Conservation (phyloP, 2,329 filamentous ascomycete genomes). For the Cytospora piceicola region DNA sequence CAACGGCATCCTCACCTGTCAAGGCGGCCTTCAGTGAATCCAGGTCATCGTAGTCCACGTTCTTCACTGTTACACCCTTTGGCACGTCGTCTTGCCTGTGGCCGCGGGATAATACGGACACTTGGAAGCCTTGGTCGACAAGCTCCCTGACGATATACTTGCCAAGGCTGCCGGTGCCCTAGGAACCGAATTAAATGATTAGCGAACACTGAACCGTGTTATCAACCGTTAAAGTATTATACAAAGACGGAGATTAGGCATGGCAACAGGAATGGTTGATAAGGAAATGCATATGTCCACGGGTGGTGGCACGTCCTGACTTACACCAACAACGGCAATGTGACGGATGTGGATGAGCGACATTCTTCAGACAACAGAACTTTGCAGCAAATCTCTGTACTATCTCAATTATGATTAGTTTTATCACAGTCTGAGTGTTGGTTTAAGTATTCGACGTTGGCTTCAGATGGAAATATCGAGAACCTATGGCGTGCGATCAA, state of each 20-base stretch:
- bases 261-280: background rate
- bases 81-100: constrained; percentile 45
- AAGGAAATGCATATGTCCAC: background rate
- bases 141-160: constrained; percentile 38
- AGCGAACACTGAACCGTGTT: background rate
- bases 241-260: background rate
- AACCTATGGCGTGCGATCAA: background rate
- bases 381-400: background rate
- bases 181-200: background rate
- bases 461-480: background rate
- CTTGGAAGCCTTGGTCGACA: constrained; percentile 47
- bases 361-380: constrained; percentile 6
- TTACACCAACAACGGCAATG: constrained; percentile 44
- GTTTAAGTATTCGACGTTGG: background rate
- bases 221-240: background rate
- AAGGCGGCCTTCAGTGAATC: constrained; percentile 52
- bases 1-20: constrained; percentile 58
- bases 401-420: background rate
- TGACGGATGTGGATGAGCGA: constrained; percentile 36
- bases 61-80: constrained; percentile 46
- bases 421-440: background rate
- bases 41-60: constrained; percentile 50
- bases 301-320: constrained; percentile 21
- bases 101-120: constrained; percentile 55
- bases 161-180: constrained; percentile 43